A percentile compares a stretch with the other conserved stretches of the same genome.
Conservation (phyloP, 2,329 filamentous ascomycete genomes). For the Penicillium sp. region DNA sequence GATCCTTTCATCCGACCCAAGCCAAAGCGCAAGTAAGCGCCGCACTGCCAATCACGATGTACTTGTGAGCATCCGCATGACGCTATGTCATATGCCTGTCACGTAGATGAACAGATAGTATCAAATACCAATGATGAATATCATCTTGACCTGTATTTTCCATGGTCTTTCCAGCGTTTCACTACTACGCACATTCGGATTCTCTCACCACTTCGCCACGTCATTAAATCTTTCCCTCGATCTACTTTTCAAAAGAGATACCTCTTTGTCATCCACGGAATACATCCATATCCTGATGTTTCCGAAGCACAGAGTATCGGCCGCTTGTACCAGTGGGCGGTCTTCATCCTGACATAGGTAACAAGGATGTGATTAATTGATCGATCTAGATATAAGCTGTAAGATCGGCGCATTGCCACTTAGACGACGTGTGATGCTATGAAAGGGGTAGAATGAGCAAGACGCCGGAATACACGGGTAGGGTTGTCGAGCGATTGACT, state of each 20-base stretch:
- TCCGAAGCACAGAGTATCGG: neutral
- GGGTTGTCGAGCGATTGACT: too few relatives aligned
- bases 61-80: neutral
- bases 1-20: conserved; percentile 45
- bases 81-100: neutral
- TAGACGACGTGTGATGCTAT: too few relatives aligned
- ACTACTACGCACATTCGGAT: neutral
- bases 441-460: too few relatives aligned
- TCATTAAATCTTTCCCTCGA: neutral
- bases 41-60: neutral
- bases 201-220: neutral
- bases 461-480: too few relatives aligned
- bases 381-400: too few relatives aligned
- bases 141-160: neutral
- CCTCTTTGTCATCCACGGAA: neutral
- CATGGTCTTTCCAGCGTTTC: neutral
- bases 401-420: too few relatives aligned
- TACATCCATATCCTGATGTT: neutral
- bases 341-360: too few relatives aligned
- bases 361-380: neutral
- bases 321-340: neutral
- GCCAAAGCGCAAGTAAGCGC: conserved; percentile 25
- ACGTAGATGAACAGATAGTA: neutral
- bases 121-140: neutral
- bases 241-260: neutral